These are phyloP conservation scores for Hordeum pubiflorum DNA, from an alignment of 202 grass and related monocot species.

Conservation along the genomic window DNA sequence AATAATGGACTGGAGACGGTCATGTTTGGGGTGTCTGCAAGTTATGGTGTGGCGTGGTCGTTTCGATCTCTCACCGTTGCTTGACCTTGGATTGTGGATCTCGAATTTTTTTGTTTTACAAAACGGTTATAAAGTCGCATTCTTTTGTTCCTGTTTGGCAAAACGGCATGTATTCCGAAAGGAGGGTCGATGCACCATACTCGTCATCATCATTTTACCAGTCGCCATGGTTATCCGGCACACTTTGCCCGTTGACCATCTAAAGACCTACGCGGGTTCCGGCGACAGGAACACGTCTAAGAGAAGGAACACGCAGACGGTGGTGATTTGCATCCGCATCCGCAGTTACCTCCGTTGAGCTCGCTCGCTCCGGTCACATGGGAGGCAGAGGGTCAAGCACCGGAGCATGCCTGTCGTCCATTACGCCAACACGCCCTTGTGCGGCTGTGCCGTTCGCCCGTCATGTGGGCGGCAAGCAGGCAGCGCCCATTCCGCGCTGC, in stretches of 20 bases:
- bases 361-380: not conserved
- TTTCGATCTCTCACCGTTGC: not conserved
- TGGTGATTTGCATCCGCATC: not conserved
- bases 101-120: too few species aligned
- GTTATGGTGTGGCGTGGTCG: not conserved
- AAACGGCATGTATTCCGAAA: not conserved
- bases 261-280: not conserved
- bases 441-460: not conserved
- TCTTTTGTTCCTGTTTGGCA: not conserved
- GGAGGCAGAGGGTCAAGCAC: not conserved
- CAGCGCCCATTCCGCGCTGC: conserved; percentile 3
- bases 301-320: not conserved
- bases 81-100: too few species aligned
- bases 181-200: too few species aligned
- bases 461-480: conserved; percentile 3
- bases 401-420: not conserved
- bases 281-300: not conserved
- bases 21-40: not conserved
- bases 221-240: not conserved
- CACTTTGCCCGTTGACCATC: not conserved
- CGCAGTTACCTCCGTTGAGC: not conserved
- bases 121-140: not conserved
- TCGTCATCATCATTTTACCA: not conserved
- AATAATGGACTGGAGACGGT: not conserved
- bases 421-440: not conserved